Percentiles rank a stretch among this genome's conserved stretches.
phyloP scores from a whole-genome alignment of 2,329 filamentous ascomycete genomes.

The Paraphaeosphaeria sporulosa region DNA sequence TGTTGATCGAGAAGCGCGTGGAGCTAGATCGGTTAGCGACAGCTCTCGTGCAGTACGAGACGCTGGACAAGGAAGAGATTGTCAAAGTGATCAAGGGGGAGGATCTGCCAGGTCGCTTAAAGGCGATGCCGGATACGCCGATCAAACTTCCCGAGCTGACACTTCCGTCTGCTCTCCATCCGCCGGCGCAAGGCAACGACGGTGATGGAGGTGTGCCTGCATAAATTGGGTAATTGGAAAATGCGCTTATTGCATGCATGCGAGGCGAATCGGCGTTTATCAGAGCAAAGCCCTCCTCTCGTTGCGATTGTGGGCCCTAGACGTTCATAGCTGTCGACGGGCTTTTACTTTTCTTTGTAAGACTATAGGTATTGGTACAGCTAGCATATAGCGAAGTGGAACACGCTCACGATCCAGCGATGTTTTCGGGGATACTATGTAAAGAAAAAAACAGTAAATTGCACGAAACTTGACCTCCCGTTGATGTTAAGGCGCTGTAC shows the following conservation, averaged over 20 bases:
- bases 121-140: conserved; percentile 62
- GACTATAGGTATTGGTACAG: conserved; percentile 12
- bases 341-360: conserved; percentile 12
- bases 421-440: background rate
- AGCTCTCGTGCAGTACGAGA: conserved; percentile 94
- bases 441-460: background rate
- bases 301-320: background rate
- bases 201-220: conserved; percentile 28
- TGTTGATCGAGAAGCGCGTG: conserved; percentile 77
- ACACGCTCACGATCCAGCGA: background rate
- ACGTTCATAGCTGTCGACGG: background rate
- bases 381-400: conserved; percentile 12
- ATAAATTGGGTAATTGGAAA: conserved; percentile 18
- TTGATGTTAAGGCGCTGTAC: background rate
- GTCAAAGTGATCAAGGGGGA: conserved; percentile 89
- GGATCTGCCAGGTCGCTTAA: conserved; percentile 74
- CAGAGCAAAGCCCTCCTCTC: conserved; percentile 15
- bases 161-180: conserved; percentile 26
- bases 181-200: conserved; percentile 27
- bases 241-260: conserved; percentile 17
- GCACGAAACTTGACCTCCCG: background rate
- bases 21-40: conserved; percentile 89
- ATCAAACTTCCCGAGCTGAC: conserved; percentile 71
- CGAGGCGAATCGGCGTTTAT: conserved; percentile 21
- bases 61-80: conserved; percentile 86